Evolutionary conservation across 768 basidiomycete genomes (phyloP).

Genomic region (Daedaleopsis sinensis): DNA sequence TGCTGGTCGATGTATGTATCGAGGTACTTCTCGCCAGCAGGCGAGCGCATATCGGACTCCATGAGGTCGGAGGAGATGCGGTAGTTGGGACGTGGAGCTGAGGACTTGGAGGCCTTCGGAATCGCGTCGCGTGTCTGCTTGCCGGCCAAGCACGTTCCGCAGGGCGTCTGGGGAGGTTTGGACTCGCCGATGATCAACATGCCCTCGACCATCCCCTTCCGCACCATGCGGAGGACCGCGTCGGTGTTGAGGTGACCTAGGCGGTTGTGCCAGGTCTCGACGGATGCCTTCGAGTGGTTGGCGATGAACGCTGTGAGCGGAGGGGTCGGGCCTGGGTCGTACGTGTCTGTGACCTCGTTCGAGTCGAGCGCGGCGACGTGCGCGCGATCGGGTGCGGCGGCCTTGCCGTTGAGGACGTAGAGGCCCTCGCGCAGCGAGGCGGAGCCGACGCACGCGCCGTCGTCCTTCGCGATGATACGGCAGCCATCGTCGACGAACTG

Average conservation of each 20-base stretch:
- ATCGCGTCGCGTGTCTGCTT: conserved; percentile 26
- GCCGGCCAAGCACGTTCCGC: conserved; percentile 26
- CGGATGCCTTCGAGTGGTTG: conserved; percentile 8
- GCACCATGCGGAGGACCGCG: conserved; percentile 18
- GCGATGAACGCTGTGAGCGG: conserved; percentile 1
- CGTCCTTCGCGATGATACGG: not conserved
- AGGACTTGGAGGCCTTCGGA: conserved; percentile 10
- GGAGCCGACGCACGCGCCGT: not conserved
- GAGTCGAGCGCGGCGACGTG: conserved; percentile 4
- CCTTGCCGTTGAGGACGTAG: conserved; percentile 16
- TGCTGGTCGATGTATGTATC: not conserved
- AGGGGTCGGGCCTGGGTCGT: not conserved
- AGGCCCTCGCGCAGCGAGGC: conserved; percentile 9
- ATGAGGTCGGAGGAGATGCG: conserved; percentile 6
- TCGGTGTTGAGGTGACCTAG: conserved; percentile 19
- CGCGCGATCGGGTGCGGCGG: not conserved
- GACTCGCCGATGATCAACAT: conserved; percentile 12
- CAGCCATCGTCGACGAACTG: conserved; percentile 7
- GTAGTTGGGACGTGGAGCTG: conserved; percentile 3
- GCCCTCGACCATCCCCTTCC: conserved; percentile 21
- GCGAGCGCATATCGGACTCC: not conserved
- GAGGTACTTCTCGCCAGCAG: conserved; percentile 1
- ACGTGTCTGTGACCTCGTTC: not conserved
- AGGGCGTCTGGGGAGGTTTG: not conserved
- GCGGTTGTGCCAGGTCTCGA: conserved; percentile 20